Conservation (phyloP, 2,329 filamentous ascomycete species). For the Fusarium scirpi region DNA sequence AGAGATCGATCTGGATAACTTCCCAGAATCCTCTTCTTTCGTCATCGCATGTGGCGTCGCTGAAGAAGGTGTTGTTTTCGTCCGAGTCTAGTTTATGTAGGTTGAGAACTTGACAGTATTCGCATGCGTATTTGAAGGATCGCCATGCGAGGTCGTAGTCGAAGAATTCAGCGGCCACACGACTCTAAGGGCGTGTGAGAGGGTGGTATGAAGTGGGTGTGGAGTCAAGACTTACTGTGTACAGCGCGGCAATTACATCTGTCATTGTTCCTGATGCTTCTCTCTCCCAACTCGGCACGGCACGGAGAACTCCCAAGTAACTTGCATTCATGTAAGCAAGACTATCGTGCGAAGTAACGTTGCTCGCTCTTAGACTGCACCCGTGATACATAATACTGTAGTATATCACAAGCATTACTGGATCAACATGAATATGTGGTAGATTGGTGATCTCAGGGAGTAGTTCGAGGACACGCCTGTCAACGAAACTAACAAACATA, state of each 20-base stretch:
- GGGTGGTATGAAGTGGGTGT: rapidly evolving
- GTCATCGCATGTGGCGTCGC: constrained; percentile 32
- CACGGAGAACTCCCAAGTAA: constrained; percentile 48
- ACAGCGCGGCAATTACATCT: constrained; percentile 49
- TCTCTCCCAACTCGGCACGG: constrained; percentile 48
- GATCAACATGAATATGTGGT: constrained; percentile 49
- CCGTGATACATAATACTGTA: constrained; percentile 50
- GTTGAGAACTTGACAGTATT: constrained; percentile 49
- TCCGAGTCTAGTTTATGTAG: constrained; percentile 49
- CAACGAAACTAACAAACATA: constrained; percentile 47
- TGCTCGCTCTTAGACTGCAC: constrained; percentile 40
- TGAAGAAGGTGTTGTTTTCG: constrained; percentile 22
- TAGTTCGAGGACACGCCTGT: constrained; percentile 46
- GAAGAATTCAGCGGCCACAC: constrained; percentile 49
- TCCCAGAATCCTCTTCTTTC: constrained; percentile 51
- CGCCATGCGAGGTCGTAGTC: constrained; percentile 51
- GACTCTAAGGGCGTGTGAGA: constrained; percentile 40
- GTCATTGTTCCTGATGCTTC: constrained; percentile 49
- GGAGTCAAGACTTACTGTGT: constrained; percentile 35
- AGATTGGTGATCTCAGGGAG: constrained; percentile 48
- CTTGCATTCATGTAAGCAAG: constrained; percentile 42
- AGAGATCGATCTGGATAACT: constrained; percentile 50
- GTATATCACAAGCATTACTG: constrained; percentile 48
- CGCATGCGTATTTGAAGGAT: constrained; percentile 48
- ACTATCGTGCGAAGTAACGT: constrained; percentile 20